These are phyloP conservation scores for Vachellia collinsii DNA, from an alignment of 306 rosid species.

Conservation along the genomic window DNA sequence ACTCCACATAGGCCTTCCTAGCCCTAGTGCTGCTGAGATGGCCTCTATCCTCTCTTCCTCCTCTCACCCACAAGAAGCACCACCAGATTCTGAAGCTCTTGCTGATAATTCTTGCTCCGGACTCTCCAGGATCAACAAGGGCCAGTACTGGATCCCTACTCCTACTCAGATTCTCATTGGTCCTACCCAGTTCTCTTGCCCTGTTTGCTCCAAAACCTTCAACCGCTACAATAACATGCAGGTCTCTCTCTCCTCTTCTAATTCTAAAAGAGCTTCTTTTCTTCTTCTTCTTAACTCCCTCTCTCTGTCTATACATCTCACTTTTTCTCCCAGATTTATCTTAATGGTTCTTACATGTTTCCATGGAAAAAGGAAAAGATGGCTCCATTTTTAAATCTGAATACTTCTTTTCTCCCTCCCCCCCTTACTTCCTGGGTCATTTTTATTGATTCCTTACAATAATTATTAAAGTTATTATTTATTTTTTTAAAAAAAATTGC, in stretches of 20 bases:
- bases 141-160: constrained; percentile 98
- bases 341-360: constrained; percentile 35
- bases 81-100: constrained; percentile 38
- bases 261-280: constrained; percentile 12
- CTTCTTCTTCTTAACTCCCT: constrained; percentile 32
- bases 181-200: constrained; percentile 97
- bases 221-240: constrained; percentile 99
- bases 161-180: constrained; percentile 99
- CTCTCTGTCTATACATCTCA: constrained; percentile 36
- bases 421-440: constrained; percentile 4
- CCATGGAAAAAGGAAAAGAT: not conserved
- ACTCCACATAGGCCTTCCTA: constrained; percentile 75
- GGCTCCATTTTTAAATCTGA: not conserved
- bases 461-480: not conserved
- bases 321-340: constrained; percentile 52
- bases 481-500: constrained; percentile 35
- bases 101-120: constrained; percentile 36
- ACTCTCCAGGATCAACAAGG: constrained; percentile 69
- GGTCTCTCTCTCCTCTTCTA: constrained; percentile 44
- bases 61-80: constrained; percentile 39
- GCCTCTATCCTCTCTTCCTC: constrained; percentile 56
- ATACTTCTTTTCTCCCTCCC: not conserved
- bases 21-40: constrained; percentile 74
- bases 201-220: constrained; percentile 96
- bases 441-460: constrained; percentile 16